Base-by-base conservation (phyloP, 2,329 filamentous ascomycete genomes). In the Xylariomycetidae sp. region DNA sequence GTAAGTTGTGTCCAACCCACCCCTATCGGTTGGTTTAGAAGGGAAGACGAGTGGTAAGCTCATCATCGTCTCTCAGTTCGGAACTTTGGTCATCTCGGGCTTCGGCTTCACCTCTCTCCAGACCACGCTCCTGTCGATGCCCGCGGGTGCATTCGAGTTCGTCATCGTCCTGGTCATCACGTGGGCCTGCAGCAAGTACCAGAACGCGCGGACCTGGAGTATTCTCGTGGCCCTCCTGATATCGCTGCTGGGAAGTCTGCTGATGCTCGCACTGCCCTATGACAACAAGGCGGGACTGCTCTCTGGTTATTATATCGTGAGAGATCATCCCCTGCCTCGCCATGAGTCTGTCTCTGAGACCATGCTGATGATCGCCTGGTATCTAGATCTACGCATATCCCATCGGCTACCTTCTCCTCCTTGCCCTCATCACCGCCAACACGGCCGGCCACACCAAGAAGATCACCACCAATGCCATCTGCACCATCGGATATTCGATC, bases 81-180 rank as follows among this genome's bases (percentile, higher is more conserved):
- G 20, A 23, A 23, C 20, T 23, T n/a, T 23, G 20, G 20, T 23
- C 8, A 23, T 23, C 8, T 23, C 20, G n/a, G 20, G 20, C 8
- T 23, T 23, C n/a, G 20, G 33, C 3, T 34, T 30, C 16, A 29
- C 25, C 17, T 28, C 25, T 18, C 28, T 34, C 8, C 16, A 28
- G 20, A 12, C 33, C 8, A 34, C 33, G 4, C 18, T 34, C 3
- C 33, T 34, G n/a, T 18, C 17, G 8, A 34, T 34, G 33, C 33
- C 33, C 10, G 26, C 15, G 3, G 33, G 33, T 11, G 33, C 26
- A 8, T 23, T 23, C 20, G 20, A 23, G 20, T 23, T 23, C 20
- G 20, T 23, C 20, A 23, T 23, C 20, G 20, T 23, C 20, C 20
- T 23, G 8, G 8, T 23, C n/a, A 23, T 23, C n/a, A 23, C 20